Evolutionary conservation across 2,329 filamentous ascomycete genomes (phyloP), one percentile per base, ranked within the genome.

Genomic region (Lecanoromycetidae sp.): DNA sequence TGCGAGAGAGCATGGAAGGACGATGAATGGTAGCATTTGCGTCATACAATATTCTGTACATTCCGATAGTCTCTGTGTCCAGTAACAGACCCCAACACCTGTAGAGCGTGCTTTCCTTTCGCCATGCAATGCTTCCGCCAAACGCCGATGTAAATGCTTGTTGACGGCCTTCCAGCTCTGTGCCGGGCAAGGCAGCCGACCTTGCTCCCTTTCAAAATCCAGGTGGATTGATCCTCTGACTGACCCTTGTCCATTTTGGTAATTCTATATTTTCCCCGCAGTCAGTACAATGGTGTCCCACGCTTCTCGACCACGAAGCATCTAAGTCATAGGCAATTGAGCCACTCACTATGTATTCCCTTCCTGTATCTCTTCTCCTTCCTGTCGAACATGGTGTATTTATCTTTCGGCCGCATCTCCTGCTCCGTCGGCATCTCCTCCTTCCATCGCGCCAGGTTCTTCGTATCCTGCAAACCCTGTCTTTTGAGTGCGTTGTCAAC

Each of bases 361-460:
- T 98, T 98, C 63, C 91, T 76, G 66, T 96, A 98, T 58, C 78
- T 81, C 79, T 88, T 94, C 64, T 84, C 87, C 68, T 96, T 95
- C 58, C 88, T 81, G 67, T 94, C 90, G 67, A 96, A 98, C 60
- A 98, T 83, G 23, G 87, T 94, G 70, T 98, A 98, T 70, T 98
- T 98, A 70, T 98, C 91, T 67, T 79, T 83, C 38, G 91, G 83
- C 64, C 94, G 64, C 91, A 98, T 98, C 73, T 96, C 87, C 60
- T 79, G 76, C 74, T 98, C 91, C 22, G 79, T 84, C 19, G 91
- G 91, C 91, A 98, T 98, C 67, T 94, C 87, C 30, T 75, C 74
- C 72, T 91, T 94, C 91, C 91, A 98, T 61, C 81, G 71, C 65
- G 94, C 83, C 50, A 98, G 72, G 45, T 85, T 75, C 68, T 87